A percentile compares a stretch with the other conserved stretches of the same genome.
Conservation (phyloP, 805 yeast genomes). For the Grigorovia transvaalensis region DNA sequence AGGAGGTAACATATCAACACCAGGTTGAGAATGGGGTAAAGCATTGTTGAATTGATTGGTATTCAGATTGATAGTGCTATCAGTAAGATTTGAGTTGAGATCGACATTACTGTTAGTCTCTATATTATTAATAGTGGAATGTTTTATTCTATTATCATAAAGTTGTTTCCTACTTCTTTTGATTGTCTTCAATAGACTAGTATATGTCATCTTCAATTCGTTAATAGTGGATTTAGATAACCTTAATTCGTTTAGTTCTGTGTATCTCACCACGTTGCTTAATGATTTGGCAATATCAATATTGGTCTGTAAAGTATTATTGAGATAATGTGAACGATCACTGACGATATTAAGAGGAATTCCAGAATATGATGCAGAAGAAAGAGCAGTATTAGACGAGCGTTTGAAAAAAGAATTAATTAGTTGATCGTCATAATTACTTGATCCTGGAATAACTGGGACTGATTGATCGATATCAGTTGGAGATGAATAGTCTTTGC, state of each 20-base stretch:
- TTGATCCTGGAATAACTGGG: neutral
- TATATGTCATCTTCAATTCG: slow-evolving; percentile 21
- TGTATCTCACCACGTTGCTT: slow-evolving; percentile 22
- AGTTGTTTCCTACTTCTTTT: slow-evolving; percentile 13
- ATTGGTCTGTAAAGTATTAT: slow-evolving; percentile 12
- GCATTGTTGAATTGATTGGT: neutral
- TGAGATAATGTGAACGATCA: neutral
- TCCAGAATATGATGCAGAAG: neutral
- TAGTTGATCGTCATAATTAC: neutral
- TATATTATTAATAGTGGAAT: neutral
- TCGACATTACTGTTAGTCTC: neutral
- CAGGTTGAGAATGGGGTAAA: neutral
- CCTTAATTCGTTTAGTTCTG: slow-evolving; percentile 21
- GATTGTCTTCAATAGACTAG: slow-evolving; percentile 17
- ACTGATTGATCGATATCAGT: neutral
- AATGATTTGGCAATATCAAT: slow-evolving; percentile 26
- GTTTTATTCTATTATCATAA: slow-evolving; percentile 6
- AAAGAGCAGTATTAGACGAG: neutral
- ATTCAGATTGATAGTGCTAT: neutral
- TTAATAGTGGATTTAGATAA: slow-evolving; percentile 20
- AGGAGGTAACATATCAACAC: neutral
- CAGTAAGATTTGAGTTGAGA: slow-evolving; percentile 3
- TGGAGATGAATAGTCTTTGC: neutral
- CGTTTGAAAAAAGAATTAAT: neutral
- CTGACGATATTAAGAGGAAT: neutral